Evolutionary conservation across 108 stramenopile species (phyloP).

Genomic region (Skeletonema potamos): DNA sequence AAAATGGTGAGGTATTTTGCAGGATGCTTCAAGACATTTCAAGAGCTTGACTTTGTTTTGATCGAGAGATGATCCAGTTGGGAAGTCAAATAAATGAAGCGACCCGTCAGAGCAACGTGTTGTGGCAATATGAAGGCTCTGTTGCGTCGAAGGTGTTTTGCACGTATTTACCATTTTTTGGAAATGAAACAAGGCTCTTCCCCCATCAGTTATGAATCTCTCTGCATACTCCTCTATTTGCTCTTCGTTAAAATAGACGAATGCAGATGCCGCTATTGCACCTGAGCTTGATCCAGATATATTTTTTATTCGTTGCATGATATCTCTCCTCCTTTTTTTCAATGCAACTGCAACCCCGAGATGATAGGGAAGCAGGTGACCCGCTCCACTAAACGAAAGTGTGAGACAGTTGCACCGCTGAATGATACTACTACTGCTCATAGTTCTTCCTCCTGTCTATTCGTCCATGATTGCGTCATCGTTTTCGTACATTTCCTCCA

Average conservation of each 20-base stretch:
- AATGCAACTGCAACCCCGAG: slow-evolving; percentile 40
- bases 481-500: no score
- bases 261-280: slow-evolving; percentile 54
- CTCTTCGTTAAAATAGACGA: slow-evolving; percentile 16
- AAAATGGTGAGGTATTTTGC: slow-evolving; percentile 55
- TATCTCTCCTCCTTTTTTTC: background rate
- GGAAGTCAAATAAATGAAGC: slow-evolving; percentile 49
- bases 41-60: slow-evolving; percentile 14
- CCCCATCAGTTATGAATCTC: slow-evolving; percentile 55
- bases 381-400: slow-evolving; percentile 60
- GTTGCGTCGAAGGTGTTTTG: background rate
- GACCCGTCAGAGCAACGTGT: slow-evolving; percentile 53
- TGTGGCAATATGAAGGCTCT: slow-evolving; percentile 46
- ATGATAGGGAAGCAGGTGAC: slow-evolving; percentile 58
- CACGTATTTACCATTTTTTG: slow-evolving; percentile 27
- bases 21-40: slow-evolving; percentile 54
- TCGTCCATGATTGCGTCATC: no score
- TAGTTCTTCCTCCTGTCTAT: background rate
- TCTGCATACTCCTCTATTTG: slow-evolving; percentile 55
- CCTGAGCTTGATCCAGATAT: slow-evolving; percentile 62
- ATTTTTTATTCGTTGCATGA: slow-evolving; percentile 19
- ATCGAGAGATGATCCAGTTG: background rate
- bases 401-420: slow-evolving; percentile 21
- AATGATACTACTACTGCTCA: background rate
- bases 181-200: slow-evolving; percentile 41